These are phyloP conservation scores for Aspergillus thermomutatus DNA, from an alignment of 2,329 filamentous ascomycete genomes.

Conservation along the genomic window DNA sequence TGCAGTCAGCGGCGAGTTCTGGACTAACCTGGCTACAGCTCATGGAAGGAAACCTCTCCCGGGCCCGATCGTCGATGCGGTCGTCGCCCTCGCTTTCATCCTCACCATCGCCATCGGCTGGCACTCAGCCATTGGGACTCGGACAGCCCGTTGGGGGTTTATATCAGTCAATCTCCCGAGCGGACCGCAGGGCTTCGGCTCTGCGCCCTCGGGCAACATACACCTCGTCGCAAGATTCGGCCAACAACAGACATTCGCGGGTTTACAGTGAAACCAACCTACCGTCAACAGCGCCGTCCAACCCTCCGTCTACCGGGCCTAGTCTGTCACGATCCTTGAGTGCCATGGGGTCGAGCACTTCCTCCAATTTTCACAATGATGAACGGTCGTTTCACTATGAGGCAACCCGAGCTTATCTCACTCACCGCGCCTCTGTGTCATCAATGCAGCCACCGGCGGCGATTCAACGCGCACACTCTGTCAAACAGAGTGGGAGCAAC, in stretches of 20 bases:
- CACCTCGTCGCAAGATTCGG: conserved; percentile 31
- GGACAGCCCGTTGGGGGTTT: conserved; percentile 40
- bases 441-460: conserved; percentile 30
- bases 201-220: conserved; percentile 41
- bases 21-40: conserved; percentile 53
- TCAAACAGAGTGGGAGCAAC: conserved; percentile 12
- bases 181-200: conserved; percentile 44
- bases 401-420: conserved; percentile 29
- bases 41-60: conserved; percentile 87
- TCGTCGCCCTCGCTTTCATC: conserved; percentile 50
- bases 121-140: conserved; percentile 29
- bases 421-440: conserved; percentile 36
- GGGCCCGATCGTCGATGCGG: conserved; percentile 68
- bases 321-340: conserved; percentile 60
- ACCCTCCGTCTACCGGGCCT: conserved; percentile 28
- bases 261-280: conserved; percentile 61
- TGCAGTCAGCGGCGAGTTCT: background rate
- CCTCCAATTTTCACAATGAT: conserved; percentile 28
- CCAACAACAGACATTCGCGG: conserved; percentile 53
- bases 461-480: conserved; percentile 5
- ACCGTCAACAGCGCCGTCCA: conserved; percentile 37
- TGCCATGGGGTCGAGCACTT: conserved; percentile 45
- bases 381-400: conserved; percentile 34
- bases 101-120: conserved; percentile 39
- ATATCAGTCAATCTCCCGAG: conserved; percentile 41